Conservation (phyloP, 1,284 basidiomycete genomes). For the Austroboletus rostrupii region DNA sequence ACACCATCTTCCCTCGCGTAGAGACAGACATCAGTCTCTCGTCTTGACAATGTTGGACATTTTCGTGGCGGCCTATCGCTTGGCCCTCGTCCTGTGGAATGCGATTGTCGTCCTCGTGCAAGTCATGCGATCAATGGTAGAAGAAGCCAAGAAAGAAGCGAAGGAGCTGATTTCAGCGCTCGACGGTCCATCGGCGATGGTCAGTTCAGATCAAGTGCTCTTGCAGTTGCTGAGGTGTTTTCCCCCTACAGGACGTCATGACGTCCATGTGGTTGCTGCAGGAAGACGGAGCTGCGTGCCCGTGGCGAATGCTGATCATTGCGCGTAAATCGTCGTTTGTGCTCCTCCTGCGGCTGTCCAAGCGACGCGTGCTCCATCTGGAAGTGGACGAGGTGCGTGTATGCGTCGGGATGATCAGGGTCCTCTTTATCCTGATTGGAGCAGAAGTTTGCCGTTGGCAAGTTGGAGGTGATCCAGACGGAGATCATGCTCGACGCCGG, state of each 20-base stretch:
- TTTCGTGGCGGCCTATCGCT: conserved; percentile 6
- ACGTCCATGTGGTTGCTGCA: conserved; percentile 3
- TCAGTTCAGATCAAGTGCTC: conserved; percentile 3
- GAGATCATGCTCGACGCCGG: conserved; percentile 9
- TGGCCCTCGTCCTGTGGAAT: conserved; percentile 11
- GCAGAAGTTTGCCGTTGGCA: conserved; percentile 15
- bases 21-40: not conserved
- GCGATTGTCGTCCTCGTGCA: conserved; percentile 12
- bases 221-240: not conserved
- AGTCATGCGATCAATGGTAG: conserved; percentile 8
- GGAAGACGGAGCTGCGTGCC: not conserved
- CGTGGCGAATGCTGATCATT: conserved; percentile 21
- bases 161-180: conserved; percentile 14
- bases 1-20: not conserved
- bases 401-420: not conserved
- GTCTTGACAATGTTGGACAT: not conserved
- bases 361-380: conserved; percentile 19
- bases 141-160: conserved; percentile 20
- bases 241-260: conserved; percentile 5
- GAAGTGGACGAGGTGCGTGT: conserved; percentile 27
- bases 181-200: conserved; percentile 10
- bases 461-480: conserved; percentile 23
- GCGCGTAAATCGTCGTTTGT: conserved; percentile 19
- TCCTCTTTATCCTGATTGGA: not conserved
- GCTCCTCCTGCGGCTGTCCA: conserved; percentile 20